Evolutionary conservation across 768 basidiomycete genomes (phyloP).

Genomic region (Psilocybe subaeruginosa): DNA sequence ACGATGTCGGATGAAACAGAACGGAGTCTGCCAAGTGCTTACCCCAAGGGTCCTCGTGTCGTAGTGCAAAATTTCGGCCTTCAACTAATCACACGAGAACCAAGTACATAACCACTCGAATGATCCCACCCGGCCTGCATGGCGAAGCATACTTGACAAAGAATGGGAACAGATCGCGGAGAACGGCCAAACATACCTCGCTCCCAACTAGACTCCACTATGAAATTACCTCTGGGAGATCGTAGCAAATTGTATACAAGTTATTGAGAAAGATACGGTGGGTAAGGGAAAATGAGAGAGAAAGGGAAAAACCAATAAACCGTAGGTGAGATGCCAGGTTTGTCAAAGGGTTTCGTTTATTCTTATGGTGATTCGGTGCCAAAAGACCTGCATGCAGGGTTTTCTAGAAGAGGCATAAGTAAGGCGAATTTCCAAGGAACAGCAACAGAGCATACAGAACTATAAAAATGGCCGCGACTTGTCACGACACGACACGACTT

Average conservation of each 20-base stretch:
- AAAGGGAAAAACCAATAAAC: neutral
- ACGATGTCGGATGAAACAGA: slow-evolving; percentile 1
- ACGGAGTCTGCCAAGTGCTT: neutral
- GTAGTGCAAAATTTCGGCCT: neutral
- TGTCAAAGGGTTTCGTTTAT: neutral
- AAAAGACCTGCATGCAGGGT: neutral
- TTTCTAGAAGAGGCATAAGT: neutral
- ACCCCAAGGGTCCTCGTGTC: neutral
- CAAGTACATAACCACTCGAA: neutral
- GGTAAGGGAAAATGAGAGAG: neutral
- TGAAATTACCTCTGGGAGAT: too few species aligned
- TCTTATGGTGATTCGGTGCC: neutral
- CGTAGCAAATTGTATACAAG: too few species aligned
- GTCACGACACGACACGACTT: too few species aligned
- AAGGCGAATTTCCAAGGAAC: neutral
- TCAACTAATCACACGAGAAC: slow-evolving; percentile 5
- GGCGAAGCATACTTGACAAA: slow-evolving; percentile 14
- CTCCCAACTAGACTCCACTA: neutral
- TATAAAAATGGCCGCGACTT: too few species aligned
- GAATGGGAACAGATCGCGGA: slow-evolving; percentile 13
- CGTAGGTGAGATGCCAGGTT: neutral
- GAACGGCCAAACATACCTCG: neutral
- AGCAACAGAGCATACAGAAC: neutral
- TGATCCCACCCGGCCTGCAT: slow-evolving; percentile 2
- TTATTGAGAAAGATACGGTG: neutral